Evolutionary conservation across 1,284 basidiomycete species (phyloP).

Genomic region (Coniferiporia weirii): DNA sequence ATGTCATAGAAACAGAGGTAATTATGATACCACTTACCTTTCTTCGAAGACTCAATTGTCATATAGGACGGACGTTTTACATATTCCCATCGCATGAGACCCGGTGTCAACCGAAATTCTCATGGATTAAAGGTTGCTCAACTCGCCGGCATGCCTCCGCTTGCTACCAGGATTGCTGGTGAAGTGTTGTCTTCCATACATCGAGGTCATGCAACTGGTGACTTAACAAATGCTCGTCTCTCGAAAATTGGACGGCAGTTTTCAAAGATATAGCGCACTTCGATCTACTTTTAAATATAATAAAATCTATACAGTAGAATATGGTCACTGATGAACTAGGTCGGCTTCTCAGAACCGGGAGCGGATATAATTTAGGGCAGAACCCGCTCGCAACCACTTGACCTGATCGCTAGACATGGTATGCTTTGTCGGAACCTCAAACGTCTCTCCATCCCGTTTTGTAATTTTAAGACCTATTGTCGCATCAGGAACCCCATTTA

Average conservation of each 20-base stretch:
- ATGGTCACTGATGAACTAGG: not conserved
- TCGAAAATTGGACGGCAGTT: constrained; percentile 20
- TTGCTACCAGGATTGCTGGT: constrained; percentile 55
- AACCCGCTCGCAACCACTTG: constrained; percentile 82
- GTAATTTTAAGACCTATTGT: constrained; percentile 67
- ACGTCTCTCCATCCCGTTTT: constrained; percentile 55
- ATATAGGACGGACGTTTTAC: constrained; percentile 66
- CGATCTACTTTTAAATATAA: not conserved
- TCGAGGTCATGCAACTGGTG: constrained; percentile 22
- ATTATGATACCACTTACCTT: constrained; percentile 24
- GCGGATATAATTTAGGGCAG: constrained; percentile 81
- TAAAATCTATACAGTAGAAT: not conserved
- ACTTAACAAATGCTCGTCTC: constrained; percentile 22
- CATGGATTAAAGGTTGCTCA: constrained; percentile 91
- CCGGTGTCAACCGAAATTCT: constrained; percentile 87
- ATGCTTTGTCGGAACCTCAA: constrained; percentile 74
- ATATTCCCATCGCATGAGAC: constrained; percentile 77
- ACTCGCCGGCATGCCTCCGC: constrained; percentile 78
- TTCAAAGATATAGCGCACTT: constrained; percentile 4
- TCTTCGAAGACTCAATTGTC: not conserved
- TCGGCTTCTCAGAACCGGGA: constrained; percentile 35
- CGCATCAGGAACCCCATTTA: constrained; percentile 47
- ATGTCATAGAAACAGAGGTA: constrained; percentile 73
- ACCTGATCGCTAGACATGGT: constrained; percentile 88
- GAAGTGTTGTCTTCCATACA: constrained; percentile 41